A percentile compares a stretch with the other conserved stretches of the same genome.
Conservation (phyloP, 768 basidiomycete species). For the Pulveroboletus frians region DNA sequence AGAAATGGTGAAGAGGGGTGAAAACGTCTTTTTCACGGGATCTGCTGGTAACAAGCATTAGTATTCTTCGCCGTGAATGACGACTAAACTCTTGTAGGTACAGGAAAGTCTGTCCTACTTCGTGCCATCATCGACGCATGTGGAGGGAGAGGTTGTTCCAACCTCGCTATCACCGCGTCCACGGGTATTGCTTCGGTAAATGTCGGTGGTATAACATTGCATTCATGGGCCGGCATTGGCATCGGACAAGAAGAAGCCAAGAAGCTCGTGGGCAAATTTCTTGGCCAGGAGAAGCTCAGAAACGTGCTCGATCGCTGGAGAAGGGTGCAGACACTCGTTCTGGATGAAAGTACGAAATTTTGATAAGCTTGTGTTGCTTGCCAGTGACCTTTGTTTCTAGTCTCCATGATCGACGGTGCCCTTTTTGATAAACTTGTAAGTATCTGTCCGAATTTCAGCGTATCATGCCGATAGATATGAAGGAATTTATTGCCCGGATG, state of each 20-base stretch:
- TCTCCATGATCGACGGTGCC: slow-evolving; percentile 83
- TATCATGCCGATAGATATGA: slow-evolving; percentile 25
- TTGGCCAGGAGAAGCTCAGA: slow-evolving; percentile 35
- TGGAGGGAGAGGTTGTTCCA: slow-evolving; percentile 31
- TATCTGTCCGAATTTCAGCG: slow-evolving; percentile 26
- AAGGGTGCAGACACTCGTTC: slow-evolving; percentile 58
- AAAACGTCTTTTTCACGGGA: slow-evolving; percentile 82
- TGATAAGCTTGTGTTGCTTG: neutral
- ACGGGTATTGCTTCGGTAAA: slow-evolving; percentile 79
- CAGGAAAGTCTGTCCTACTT: slow-evolving; percentile 80
- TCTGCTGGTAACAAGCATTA: slow-evolving; percentile 50
- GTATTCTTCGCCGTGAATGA: neutral
- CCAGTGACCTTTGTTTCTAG: slow-evolving; percentile 33
- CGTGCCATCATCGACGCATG: slow-evolving; percentile 62
- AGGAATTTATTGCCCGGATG: slow-evolving; percentile 60
- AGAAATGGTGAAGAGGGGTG: slow-evolving; percentile 48
- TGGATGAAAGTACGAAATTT: slow-evolving; percentile 70
- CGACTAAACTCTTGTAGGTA: slow-evolving; percentile 38
- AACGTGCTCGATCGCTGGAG: slow-evolving; percentile 58
- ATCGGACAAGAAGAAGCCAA: slow-evolving; percentile 57
- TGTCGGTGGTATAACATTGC: slow-evolving; percentile 76
- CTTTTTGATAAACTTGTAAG: slow-evolving; percentile 78
- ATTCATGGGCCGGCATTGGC: slow-evolving; percentile 80
- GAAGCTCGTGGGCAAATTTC: slow-evolving; percentile 50
- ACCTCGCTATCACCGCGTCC: slow-evolving; percentile 73